These are phyloP conservation scores for Novymonas esmeraldas DNA, from an alignment of 208 protist genomes.

Conservation along the genomic window DNA sequence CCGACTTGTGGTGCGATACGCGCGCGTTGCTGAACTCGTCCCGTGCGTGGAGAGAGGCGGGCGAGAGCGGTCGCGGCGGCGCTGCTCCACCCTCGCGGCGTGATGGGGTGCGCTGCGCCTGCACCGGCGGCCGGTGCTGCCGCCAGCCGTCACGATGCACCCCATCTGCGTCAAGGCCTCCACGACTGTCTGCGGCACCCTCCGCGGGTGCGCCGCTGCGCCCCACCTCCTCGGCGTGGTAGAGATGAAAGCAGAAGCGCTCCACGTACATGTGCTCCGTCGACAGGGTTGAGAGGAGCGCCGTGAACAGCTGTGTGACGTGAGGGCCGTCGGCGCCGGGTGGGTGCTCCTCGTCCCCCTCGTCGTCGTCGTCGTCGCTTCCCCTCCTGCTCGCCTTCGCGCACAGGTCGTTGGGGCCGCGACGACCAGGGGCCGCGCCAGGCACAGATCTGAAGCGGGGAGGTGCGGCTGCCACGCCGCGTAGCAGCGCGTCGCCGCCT, in stretches of 20 bases:
- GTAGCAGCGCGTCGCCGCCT: too few relatives aligned
- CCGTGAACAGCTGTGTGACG: slow-evolving; percentile 25
- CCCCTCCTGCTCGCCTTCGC: too few relatives aligned
- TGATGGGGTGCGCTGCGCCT: neutral
- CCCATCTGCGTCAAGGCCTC: too few relatives aligned
- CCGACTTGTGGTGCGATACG: slow-evolving; percentile 14
- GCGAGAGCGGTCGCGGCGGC: neutral
- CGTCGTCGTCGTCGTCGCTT: neutral
- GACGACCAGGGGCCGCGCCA: too few relatives aligned
- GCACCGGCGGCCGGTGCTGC: neutral
- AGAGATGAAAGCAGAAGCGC: slow-evolving; percentile 51
- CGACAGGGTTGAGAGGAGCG: slow-evolving; percentile 24
- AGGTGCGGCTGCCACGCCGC: too few relatives aligned
- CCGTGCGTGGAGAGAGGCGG: neutral
- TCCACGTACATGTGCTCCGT: slow-evolving; percentile 39
- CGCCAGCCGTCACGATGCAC: neutral
- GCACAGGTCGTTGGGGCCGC: too few relatives aligned
- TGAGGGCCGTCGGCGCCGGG: neutral
- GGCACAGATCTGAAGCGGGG: too few relatives aligned
- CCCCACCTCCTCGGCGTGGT: slow-evolving; percentile 28
- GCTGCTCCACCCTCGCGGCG: neutral
- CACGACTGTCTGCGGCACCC: too few relatives aligned
- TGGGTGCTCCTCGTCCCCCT: slow-evolving; percentile 2
- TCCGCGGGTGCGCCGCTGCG: neutral
- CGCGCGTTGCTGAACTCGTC: neutral